Base-by-base conservation (phyloP, 2,329 filamentous ascomycete species). In the Aspergillus ustus region DNA sequence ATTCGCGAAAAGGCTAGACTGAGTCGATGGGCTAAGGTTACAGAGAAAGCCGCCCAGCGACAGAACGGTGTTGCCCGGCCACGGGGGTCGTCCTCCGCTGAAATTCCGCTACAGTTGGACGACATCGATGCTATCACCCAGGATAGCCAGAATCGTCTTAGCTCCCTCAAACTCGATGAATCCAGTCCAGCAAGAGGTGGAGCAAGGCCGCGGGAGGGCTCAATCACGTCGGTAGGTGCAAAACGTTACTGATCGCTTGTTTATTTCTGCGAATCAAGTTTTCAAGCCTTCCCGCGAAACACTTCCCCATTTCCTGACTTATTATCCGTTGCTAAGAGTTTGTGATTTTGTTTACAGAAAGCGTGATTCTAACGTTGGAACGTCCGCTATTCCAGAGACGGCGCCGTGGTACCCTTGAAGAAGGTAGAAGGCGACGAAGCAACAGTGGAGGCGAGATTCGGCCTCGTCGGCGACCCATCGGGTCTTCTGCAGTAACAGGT, bases 121-220 rank as follows among this genome's bases (percentile, higher is more conserved):
- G 93, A 97, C 71, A 84, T 90, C 43, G 93, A 97, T 76, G 87
- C 89, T 4, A 84, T 89, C 55, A 89, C 90, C 54, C 91, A 94
- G 69, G 92, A 95, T 71, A 94, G 90, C 75, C 90, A 92, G 78
- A 91, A 93, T 80, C 87, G 92, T 69, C 84, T 98, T 68, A 92
- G 97, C 78, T 93, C 92, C 56, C 83, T 98, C 70, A 93, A 95
- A 76, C 83, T 98, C 72, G 94, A 98, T 77, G 91, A 88, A 60
- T 75, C 80, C 40, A 68, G 73, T 54, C 64, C 73, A 34, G 64
- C 69, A 51, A 79, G 85, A 69, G 89, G 91, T 11, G 34, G 9
- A 68, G 84, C 86, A 63, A 72, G 66, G 43, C 55, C 63, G 29
- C 53, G 72, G 66, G 75, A 77, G 64, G 79, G 74, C 61, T 80